phyloP scores from a whole-genome alignment of 257 asterid genomes.

The Jacaranda mimosifolia region DNA sequence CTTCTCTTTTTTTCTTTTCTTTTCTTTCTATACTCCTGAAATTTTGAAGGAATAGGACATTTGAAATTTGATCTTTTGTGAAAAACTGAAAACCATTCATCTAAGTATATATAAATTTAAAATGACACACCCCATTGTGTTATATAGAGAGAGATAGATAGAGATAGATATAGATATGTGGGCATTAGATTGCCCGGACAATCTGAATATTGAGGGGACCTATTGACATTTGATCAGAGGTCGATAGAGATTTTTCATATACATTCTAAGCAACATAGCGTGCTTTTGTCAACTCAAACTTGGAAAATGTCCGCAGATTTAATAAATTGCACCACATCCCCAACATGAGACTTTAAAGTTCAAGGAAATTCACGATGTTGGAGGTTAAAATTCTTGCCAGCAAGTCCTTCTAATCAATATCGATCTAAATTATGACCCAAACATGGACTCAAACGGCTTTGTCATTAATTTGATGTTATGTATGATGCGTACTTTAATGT shows the following conservation, averaged over 20 bases:
- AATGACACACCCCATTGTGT: too few relatives aligned
- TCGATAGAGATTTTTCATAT: conserved; percentile 12
- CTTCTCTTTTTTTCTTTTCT: too few relatives aligned
- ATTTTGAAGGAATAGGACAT: neutral
- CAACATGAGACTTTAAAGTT: neutral
- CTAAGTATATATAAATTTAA: neutral
- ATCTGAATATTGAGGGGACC: conserved; percentile 25
- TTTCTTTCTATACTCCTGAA: neutral
- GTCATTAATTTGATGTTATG: too few relatives aligned
- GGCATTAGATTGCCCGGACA: conserved; percentile 5
- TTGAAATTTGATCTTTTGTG: too few relatives aligned
- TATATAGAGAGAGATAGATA: too few relatives aligned
- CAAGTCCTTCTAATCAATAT: too few relatives aligned
- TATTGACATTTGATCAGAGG: neutral
- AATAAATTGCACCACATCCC: neutral
- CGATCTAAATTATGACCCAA: too few relatives aligned
- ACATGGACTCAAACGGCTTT: too few relatives aligned
- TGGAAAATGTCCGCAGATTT: conserved; percentile 12
- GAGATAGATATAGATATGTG: neutral
- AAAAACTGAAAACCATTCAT: too few relatives aligned
- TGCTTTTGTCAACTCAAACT: conserved; percentile 35
- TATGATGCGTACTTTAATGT: too few relatives aligned
- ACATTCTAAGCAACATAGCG: conserved; percentile 29
- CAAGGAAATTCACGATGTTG: neutral
- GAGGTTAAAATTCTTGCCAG: neutral